Percentiles rank a stretch among this genome's conserved stretches.
Conservation (phyloP, 805 yeast species). For the Lachancea fermentati region DNA sequence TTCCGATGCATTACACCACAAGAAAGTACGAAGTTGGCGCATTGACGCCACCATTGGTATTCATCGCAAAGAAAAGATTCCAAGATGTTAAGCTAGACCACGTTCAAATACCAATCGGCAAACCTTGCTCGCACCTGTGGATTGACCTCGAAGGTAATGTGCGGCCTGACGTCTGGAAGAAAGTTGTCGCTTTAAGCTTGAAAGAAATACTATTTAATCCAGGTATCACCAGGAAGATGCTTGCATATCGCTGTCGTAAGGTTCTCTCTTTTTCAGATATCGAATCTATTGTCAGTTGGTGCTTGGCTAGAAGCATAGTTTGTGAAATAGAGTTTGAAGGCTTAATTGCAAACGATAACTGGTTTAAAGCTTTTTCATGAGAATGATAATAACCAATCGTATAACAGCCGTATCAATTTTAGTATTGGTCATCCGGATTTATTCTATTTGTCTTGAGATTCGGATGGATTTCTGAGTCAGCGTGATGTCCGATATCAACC, state of each 20-base stretch:
- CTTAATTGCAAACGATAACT: conserved; percentile 16
- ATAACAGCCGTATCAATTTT: too few species aligned
- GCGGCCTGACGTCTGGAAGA: conserved; percentile 55
- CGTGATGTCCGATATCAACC: too few species aligned
- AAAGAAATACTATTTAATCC: conserved; percentile 48
- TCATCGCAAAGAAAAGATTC: conserved; percentile 23
- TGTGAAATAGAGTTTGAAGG: conserved; percentile 18
- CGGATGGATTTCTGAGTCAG: too few species aligned
- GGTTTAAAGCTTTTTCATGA: conserved; percentile 19
- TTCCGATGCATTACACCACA: conserved; percentile 67
- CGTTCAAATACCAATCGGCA: conserved; percentile 49
- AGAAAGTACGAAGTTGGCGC: conserved; percentile 61
- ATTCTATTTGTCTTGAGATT: too few species aligned
- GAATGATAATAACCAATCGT: not conserved
- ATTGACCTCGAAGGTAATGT: conserved; percentile 58
- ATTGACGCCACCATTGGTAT: conserved; percentile 60
- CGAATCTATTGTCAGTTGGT: conserved; percentile 38
- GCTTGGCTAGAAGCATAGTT: conserved; percentile 33
- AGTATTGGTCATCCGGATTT: too few species aligned
- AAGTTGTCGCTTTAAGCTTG: conserved; percentile 43
- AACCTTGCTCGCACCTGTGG: conserved; percentile 69
- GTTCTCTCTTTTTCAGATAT: conserved; percentile 37
- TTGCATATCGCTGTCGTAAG: conserved; percentile 22
- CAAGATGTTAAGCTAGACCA: conserved; percentile 5
- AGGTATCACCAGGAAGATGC: conserved; percentile 37